A percentile compares a stretch with the other conserved stretches of the same genome.
phyloP scores from a whole-genome alignment of 2,329 filamentous ascomycete species.

The Lachnellula cervina region DNA sequence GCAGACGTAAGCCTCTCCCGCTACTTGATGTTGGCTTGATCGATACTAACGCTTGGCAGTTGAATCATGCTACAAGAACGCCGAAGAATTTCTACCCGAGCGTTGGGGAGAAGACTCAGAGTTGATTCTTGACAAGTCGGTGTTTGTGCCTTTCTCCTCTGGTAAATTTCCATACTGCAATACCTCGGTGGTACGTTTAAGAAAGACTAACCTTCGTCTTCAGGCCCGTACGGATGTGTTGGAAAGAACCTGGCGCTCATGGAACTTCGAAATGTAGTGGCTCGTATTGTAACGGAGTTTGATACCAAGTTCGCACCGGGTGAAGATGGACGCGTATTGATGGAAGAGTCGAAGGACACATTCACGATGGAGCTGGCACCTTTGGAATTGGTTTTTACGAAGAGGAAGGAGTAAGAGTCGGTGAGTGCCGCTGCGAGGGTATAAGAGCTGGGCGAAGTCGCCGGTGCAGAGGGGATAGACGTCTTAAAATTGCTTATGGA shows the following conservation, averaged over 20 bases:
- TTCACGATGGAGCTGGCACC: conserved; percentile 15
- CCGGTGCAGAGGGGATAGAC: too few relatives aligned
- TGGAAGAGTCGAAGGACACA: conserved; percentile 13
- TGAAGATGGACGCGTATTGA: conserved; percentile 11
- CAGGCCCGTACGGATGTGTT: conserved; percentile 16
- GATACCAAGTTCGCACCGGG: conserved; percentile 16
- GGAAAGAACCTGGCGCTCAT: conserved; percentile 20
- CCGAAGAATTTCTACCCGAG: conserved; percentile 20
- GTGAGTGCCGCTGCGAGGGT: too few relatives aligned
- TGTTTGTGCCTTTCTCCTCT: conserved; percentile 28
- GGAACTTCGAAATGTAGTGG: conserved; percentile 16
- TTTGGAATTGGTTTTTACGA: conserved; percentile 7
- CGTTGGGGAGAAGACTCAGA: conserved; percentile 21
- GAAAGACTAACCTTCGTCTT: background rate
- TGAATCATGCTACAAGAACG: conserved; percentile 4
- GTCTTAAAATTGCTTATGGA: too few relatives aligned
- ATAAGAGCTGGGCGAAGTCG: too few relatives aligned
- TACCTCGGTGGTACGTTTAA: background rate
- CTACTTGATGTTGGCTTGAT: too few relatives aligned
- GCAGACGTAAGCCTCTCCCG: conserved; percentile 14
- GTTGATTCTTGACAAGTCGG: conserved; percentile 20
- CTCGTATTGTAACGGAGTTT: conserved; percentile 14
- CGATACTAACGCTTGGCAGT: background rate
- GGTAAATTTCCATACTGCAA: conserved; percentile 14
- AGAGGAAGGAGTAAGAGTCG: too few relatives aligned